Percentiles rank a stretch among this genome's conserved stretches.
Evolutionary conservation across 2,329 filamentous ascomycete species (phyloP).

Genomic region (Cladophialophora carrionii): DNA sequence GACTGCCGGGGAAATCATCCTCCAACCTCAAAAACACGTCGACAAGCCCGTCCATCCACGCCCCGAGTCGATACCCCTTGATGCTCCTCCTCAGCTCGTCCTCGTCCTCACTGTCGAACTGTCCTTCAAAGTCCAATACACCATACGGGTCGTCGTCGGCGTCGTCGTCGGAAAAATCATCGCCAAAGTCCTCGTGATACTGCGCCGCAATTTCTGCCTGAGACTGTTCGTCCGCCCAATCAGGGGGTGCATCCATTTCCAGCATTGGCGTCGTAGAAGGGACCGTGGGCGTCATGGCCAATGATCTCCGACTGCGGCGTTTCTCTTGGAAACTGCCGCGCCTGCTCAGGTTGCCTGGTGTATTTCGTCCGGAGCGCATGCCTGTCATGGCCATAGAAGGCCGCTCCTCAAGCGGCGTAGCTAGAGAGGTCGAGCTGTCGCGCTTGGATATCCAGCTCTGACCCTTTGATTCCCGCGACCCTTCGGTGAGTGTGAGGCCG

Average conservation of each 20-base stretch:
- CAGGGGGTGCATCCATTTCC: slow-evolving; percentile 29
- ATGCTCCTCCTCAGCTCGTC: slow-evolving; percentile 57
- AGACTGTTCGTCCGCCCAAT: slow-evolving; percentile 37
- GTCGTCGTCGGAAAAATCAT: slow-evolving; percentile 30
- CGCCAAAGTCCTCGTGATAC: slow-evolving; percentile 28
- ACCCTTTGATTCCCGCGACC: slow-evolving; percentile 64
- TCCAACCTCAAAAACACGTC: slow-evolving; percentile 44
- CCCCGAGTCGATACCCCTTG: slow-evolving; percentile 60
- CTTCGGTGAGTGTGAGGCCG: slow-evolving; percentile 59
- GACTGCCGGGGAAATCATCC: slow-evolving; percentile 22
- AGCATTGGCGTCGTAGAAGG: slow-evolving; percentile 25
- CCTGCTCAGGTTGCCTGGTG: slow-evolving; percentile 33
- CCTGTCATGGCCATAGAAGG: neutral
- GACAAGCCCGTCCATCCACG: slow-evolving; percentile 61
- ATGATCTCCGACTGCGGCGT: slow-evolving; percentile 43
- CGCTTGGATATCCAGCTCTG: slow-evolving; percentile 63
- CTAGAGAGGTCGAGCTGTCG: slow-evolving; percentile 59
- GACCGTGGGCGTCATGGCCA: slow-evolving; percentile 46
- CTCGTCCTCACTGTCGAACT: slow-evolving; percentile 49
- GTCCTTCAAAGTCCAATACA: slow-evolving; percentile 40
- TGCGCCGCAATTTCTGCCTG: slow-evolving; percentile 39
- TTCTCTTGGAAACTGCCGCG: slow-evolving; percentile 36
- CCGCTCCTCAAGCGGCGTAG: slow-evolving; percentile 36
- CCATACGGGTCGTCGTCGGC: slow-evolving; percentile 37
- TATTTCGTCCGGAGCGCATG: slow-evolving; percentile 30